Conservation (phyloP, 1,284 basidiomycete species). For the Omphalotus olearius region DNA sequence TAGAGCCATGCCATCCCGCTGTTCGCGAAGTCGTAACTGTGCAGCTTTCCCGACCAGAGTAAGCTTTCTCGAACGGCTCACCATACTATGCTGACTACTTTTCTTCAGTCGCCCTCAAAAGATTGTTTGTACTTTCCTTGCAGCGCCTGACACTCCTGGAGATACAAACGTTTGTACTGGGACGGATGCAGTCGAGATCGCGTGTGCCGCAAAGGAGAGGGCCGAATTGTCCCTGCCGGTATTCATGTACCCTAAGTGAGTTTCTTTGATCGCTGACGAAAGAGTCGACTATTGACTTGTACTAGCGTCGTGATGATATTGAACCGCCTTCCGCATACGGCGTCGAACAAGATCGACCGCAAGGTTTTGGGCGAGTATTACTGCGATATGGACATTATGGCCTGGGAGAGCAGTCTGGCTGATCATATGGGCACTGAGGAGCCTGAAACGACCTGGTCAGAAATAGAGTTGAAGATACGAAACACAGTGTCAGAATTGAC, state of each 20-base stretch:
- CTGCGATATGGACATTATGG: conserved; percentile 5
- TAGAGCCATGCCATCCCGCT: conserved; percentile 20
- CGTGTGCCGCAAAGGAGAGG: neutral
- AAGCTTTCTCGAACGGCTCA: neutral
- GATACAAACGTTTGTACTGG: conserved; percentile 7
- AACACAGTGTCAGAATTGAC: conserved; percentile 12
- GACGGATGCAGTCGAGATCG: conserved; percentile 4
- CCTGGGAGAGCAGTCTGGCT: conserved; percentile 5
- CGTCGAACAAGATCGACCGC: conserved; percentile 32
- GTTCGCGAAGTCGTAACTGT: conserved; percentile 20
- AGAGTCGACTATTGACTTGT: neutral
- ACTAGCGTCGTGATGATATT: conserved; percentile 27
- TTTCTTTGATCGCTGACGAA: neutral
- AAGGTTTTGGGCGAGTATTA: conserved; percentile 20
- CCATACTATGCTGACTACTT: conserved; percentile 24
- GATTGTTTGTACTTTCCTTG: conserved; percentile 28
- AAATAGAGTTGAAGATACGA: conserved; percentile 13
- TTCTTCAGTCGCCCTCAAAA: conserved; percentile 15
- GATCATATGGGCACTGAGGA: conserved; percentile 4
- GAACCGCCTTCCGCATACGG: conserved; percentile 27
- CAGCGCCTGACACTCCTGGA: conserved; percentile 14
- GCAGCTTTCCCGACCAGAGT: conserved; percentile 11
- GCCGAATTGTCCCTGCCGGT: conserved; percentile 6
- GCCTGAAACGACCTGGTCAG: conserved; percentile 5
- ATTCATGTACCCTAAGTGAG: conserved; percentile 12